A percentile compares a stretch with the other conserved stretches of the same genome.
Evolutionary conservation across 2,329 filamentous ascomycete species (phyloP).

Genomic region (Myriosclerotinia curreyana): DNA sequence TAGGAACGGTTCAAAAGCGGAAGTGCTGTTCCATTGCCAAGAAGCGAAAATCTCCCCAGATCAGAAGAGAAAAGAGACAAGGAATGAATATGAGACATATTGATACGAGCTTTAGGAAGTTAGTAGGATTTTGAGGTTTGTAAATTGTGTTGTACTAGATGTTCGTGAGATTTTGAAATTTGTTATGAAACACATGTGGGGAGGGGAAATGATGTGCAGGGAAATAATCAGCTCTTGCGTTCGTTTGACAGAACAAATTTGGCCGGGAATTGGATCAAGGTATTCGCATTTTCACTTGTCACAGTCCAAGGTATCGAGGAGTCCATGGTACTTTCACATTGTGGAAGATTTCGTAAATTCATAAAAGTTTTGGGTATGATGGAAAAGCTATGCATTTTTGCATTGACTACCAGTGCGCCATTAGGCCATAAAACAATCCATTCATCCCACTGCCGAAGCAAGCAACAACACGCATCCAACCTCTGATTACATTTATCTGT

Average conservation of each 20-base stretch:
- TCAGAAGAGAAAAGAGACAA: background rate
- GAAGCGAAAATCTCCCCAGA: background rate
- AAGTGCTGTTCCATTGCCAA: constrained; percentile 6
- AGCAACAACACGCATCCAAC: constrained; percentile 32
- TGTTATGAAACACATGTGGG: constrained; percentile 4
- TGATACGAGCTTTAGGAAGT: constrained; percentile 1
- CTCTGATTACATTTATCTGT: constrained; percentile 63
- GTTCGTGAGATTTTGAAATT: background rate
- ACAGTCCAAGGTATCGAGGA: background rate
- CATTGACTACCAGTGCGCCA: constrained; percentile 25
- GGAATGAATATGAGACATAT: constrained; percentile 14
- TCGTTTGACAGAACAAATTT: background rate
- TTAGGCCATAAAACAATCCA: constrained; percentile 31
- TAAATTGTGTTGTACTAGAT: background rate
- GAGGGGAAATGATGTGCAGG: background rate
- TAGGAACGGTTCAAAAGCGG: constrained; percentile 3
- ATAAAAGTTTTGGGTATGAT: constrained; percentile 23
- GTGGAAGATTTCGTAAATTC: constrained; percentile 27
- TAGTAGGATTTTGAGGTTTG: background rate
- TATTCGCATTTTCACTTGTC: constrained; percentile 15
- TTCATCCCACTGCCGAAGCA: constrained; percentile 27
- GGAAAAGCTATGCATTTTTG: constrained; percentile 31
- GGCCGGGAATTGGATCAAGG: background rate
- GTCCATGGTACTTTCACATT: constrained; percentile 13
- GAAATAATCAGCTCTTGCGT: background rate